Base-by-base conservation (phyloP, 2,329 filamentous ascomycete species). In the Penicillium expansum region DNA sequence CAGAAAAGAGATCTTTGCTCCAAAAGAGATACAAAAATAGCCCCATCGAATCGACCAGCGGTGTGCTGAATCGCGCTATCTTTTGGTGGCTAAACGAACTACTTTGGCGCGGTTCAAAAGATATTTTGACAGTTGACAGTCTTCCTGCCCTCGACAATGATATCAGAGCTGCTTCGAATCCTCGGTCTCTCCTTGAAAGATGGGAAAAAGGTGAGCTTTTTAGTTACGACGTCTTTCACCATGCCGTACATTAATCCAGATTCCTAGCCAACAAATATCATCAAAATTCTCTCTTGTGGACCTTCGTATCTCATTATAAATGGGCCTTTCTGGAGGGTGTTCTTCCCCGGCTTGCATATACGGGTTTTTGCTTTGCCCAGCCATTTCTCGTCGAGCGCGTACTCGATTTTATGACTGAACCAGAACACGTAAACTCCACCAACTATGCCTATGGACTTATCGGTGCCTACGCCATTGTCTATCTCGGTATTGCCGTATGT, bases 311-410 rank as follows among this genome's bases (percentile, higher is more conserved):
- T 20, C 61, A 65, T 39, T 62, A 64, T 47, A 64, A 56, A 50
- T 66, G 61, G 61, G 55, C 39, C 5, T 58, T 59, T 39, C 30
- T 65, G 1, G 53, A 38, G 20, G 63, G 62, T 14, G 64, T 79
- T 4, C 39, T 74, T 5, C 75, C 78, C 3, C 71, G 78, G 0
- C 61, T 79, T 2, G 67, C 70, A 10, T 71, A 71, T 24, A 72
- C 70, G 1, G 77, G 68, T 4, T 79, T 81, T 61, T 74, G 65
- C 6, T 79, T 80, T 51, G 71, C 75, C 5, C 79, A 81, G 37
- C 78, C 79, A 0, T 76, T 81, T 24, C 74, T 81, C 24, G 74
- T 80, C 9, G 43, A 63, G 44, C 53, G 60, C 5, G 62, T 65
- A 6, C 49, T 64, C 2, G 37, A 60, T 38, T 65, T 64, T 14